These are phyloP conservation scores for Diplodia corticola DNA, from an alignment of 2,329 filamentous ascomycete genomes.

Conservation along the genomic window DNA sequence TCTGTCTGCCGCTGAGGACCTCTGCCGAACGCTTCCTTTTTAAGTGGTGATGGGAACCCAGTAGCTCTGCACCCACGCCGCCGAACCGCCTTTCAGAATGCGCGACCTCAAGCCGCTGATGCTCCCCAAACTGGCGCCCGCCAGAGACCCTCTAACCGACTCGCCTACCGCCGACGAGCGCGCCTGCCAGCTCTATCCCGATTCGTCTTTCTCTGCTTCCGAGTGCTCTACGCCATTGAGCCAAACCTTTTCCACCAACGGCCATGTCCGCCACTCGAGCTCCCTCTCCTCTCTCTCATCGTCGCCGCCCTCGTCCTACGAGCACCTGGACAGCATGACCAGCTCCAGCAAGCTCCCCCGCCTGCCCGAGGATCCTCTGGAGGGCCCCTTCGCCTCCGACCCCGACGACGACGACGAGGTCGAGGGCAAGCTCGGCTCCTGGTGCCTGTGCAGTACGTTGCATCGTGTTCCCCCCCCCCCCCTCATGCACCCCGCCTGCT, in stretches of 20 bases:
- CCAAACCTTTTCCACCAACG: constrained; percentile 65
- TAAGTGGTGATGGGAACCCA: constrained; percentile 42
- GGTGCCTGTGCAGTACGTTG: constrained; percentile 8
- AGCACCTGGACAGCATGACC: constrained; percentile 58
- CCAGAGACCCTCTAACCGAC: constrained; percentile 36
- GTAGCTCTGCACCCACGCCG: constrained; percentile 26
- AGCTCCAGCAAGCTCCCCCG: constrained; percentile 71
- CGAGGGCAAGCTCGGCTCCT: constrained; percentile 44
- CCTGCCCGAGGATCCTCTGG: constrained; percentile 78
- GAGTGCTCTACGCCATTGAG: constrained; percentile 70
- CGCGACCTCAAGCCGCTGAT: constrained; percentile 43
- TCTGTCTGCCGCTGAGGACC: background rate
- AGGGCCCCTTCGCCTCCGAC: constrained; percentile 56
- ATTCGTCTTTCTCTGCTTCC: constrained; percentile 47
- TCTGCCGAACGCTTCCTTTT: constrained; percentile 25
- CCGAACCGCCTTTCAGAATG: constrained; percentile 34
- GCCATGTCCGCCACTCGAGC: constrained; percentile 67
- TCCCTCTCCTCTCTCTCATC: constrained; percentile 71
- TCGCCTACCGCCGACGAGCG: constrained; percentile 34
- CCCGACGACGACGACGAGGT: constrained; percentile 37
- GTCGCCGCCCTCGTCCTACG: constrained; percentile 51
- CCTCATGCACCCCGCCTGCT: constrained; percentile 24
- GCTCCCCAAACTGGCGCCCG: constrained; percentile 42
- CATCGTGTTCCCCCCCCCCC: background rate
- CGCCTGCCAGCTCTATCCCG: constrained; percentile 31